Evolutionary conservation across 1,284 basidiomycete genomes (phyloP).

Genomic region (Rhizoctonia solani): DNA sequence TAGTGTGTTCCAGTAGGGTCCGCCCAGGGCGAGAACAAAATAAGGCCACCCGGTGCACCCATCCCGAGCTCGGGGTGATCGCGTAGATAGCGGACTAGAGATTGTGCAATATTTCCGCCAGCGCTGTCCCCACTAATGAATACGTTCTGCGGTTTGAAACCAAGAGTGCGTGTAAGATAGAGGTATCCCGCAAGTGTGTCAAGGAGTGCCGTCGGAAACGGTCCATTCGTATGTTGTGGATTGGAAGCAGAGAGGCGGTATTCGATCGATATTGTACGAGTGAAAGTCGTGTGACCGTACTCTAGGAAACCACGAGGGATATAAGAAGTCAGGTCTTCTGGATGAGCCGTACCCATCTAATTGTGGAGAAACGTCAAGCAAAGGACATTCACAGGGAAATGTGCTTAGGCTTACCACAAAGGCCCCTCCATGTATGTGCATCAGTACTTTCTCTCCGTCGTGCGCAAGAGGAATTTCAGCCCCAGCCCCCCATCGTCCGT

Average conservation of each 20-base stretch:
- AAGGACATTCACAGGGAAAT: background rate
- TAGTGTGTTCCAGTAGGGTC: slow-evolving; percentile 50
- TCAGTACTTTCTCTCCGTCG: slow-evolving; percentile 25
- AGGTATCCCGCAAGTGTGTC: slow-evolving; percentile 65
- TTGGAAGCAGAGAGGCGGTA: slow-evolving; percentile 54
- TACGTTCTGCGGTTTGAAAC: slow-evolving; percentile 58
- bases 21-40: slow-evolving; percentile 62
- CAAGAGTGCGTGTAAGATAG: slow-evolving; percentile 56
- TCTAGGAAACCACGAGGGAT: slow-evolving; percentile 29
- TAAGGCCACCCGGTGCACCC: slow-evolving; percentile 57
- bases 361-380: background rate
- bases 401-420: slow-evolving; percentile 17
- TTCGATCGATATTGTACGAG: slow-evolving; percentile 52
- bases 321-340: slow-evolving; percentile 29
- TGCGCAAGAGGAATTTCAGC: background rate
- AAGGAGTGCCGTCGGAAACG: slow-evolving; percentile 66
- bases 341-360: slow-evolving; percentile 33
- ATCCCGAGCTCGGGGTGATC: slow-evolving; percentile 43
- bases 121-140: slow-evolving; percentile 72
- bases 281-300: background rate
- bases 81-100: slow-evolving; percentile 56
- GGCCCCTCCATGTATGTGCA: slow-evolving; percentile 34
- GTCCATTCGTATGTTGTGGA: slow-evolving; percentile 43
- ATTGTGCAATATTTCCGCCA: slow-evolving; percentile 69
- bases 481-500: slow-evolving; percentile 2